Conservation (phyloP, 1,139 yeast species). For the Suhomyces chickasaworum region DNA sequence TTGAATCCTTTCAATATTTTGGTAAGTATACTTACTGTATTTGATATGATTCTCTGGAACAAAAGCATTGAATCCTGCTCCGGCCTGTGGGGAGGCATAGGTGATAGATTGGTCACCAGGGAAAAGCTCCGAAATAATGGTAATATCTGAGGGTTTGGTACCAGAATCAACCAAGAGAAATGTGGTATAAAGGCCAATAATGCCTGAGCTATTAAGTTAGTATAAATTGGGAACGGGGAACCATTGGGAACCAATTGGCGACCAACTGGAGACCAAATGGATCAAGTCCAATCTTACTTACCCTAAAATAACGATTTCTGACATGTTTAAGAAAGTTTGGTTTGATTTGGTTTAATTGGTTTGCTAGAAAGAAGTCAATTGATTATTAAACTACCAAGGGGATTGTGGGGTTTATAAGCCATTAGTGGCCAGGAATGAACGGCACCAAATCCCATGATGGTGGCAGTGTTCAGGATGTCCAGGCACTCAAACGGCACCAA, state of each 20-base stretch:
- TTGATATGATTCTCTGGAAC: conserved; percentile 11
- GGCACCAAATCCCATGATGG: not conserved
- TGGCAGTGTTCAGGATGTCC: not conserved
- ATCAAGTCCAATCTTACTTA: not conserved
- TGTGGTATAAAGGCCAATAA: conserved; percentile 30
- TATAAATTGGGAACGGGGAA: too few relatives aligned
- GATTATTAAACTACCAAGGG: not conserved
- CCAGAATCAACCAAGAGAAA: conserved; percentile 24
- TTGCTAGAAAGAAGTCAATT: not conserved
- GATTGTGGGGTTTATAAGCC: not conserved
- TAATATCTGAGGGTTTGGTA: conserved; percentile 16
- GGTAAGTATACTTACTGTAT: conserved; percentile 21
- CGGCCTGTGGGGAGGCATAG: conserved; percentile 30
- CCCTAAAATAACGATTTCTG: conserved; percentile 8
- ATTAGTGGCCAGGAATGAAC: not conserved
- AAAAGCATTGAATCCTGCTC: conserved; percentile 22
- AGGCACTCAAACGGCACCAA: not conserved
- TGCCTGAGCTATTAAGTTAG: conserved; percentile 28
- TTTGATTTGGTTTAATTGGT: too few relatives aligned
- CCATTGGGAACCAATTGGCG: too few relatives aligned
- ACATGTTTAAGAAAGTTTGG: not conserved
- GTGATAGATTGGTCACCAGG: conserved; percentile 27
- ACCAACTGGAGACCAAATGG: too few relatives aligned
- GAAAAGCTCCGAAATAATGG: conserved; percentile 23
- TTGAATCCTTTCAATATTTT: conserved; percentile 17